These are phyloP conservation scores for Penicillium palitans DNA, from an alignment of 2,329 filamentous ascomycete species.

Conservation along the genomic window DNA sequence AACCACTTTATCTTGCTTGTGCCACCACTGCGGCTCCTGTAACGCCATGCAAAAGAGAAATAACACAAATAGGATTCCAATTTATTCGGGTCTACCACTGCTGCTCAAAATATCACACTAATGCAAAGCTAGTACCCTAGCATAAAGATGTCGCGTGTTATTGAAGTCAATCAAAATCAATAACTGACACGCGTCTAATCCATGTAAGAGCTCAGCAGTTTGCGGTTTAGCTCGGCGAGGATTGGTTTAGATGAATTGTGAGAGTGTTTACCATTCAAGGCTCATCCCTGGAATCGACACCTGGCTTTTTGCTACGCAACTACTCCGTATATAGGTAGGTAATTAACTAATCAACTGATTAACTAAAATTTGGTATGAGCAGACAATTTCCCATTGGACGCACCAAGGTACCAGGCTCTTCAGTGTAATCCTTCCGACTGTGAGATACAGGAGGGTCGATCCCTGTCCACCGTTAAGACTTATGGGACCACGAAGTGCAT, in stretches of 20 bases:
- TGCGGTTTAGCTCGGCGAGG: not conserved
- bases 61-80: too few species aligned
- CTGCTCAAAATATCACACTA: not conserved
- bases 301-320: too few species aligned
- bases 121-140: not conserved
- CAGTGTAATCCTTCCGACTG: not conserved
- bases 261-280: not conserved
- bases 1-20: not conserved
- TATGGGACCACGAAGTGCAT: not conserved
- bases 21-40: not conserved
- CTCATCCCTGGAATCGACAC: not conserved
- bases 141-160: too few species aligned
- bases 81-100: too few species aligned
- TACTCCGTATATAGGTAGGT: too few species aligned
- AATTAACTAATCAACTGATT: not conserved
- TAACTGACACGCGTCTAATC: not conserved
- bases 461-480: not conserved
- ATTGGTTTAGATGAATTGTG: not conserved
- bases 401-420: not conserved
- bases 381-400: not conserved
- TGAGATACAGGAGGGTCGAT: not conserved
- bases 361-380: not conserved
- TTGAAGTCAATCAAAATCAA: not conserved
- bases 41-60: too few species aligned
- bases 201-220: not conserved